Evolutionary conservation across 495 filamentous ascomycete genomes (phyloP).

Genomic region (Bacidia rubella): DNA sequence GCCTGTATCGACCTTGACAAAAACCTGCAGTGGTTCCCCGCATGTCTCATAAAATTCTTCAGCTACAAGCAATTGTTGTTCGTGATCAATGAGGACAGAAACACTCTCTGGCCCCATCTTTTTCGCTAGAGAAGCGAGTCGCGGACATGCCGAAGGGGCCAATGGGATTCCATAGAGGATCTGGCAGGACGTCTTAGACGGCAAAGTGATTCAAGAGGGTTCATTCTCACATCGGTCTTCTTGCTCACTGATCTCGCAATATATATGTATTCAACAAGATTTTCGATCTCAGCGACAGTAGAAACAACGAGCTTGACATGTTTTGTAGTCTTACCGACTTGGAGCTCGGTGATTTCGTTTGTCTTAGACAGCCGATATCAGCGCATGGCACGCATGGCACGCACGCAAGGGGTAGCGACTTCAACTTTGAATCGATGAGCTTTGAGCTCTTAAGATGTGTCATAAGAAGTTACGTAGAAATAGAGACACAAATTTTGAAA

Average conservation of each 20-base stretch:
- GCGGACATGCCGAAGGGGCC: constrained; percentile 43
- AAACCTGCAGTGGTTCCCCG: constrained; percentile 38
- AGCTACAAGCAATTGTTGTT: constrained; percentile 38
- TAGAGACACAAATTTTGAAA: too few relatives aligned
- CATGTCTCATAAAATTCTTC: constrained; percentile 29
- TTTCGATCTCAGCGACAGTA: constrained; percentile 62
- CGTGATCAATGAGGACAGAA: constrained; percentile 61
- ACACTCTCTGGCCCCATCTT: constrained; percentile 40
- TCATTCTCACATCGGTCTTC: constrained; percentile 40
- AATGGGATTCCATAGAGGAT: constrained; percentile 68
- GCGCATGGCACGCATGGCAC: not conserved
- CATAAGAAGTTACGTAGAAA: too few relatives aligned
- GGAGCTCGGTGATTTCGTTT: constrained; percentile 54
- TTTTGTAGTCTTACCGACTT: constrained; percentile 43
- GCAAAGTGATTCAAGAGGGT: not conserved
- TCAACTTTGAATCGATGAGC: too few relatives aligned
- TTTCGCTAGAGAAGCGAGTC: constrained; percentile 39
- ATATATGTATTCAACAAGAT: constrained; percentile 48
- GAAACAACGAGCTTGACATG: constrained; percentile 61
- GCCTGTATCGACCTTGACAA: constrained; percentile 69
- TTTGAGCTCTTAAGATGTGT: too few relatives aligned
- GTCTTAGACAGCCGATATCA: constrained; percentile 35
- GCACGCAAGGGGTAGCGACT: too few relatives aligned
- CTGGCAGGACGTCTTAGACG: constrained; percentile 21
- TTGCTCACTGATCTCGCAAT: constrained; percentile 32